Base-by-base conservation (phyloP, 306 rosid species). In the Prinsepia uniflora region DNA sequence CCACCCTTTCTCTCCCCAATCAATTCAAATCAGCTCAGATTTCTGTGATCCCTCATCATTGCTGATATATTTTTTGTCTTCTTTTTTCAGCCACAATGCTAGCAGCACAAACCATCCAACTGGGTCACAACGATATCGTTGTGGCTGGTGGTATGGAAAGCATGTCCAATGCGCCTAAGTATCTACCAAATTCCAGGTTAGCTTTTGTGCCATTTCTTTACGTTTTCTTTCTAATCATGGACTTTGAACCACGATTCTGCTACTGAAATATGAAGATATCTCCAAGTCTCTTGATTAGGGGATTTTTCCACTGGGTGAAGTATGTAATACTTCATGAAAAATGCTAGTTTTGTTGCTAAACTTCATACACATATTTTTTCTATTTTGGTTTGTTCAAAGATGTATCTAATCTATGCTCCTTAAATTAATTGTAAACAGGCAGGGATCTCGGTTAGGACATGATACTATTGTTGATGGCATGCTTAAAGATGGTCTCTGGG, bases 61-160 rank as follows among this genome's bases (percentile, higher is more conserved):
- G 47, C 15, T 34, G 15, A 63, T 4, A 10, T 74, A 18, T 14
- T 63, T 65, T 80, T 12, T 11, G 17, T 48, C 48, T 69, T 72
- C 74, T 67, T 76, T 68, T 8, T 70, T 70, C 86, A 93, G 98
- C 97, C 24, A 75, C 87, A 64, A 93, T 90, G 98, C 52, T 90
- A 65, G 98, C 98, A 30, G 96, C 98, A 45, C 97, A 81, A 74
- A 85, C 96, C 55, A 90, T 93, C 74, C 85, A 85, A 81, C 66
- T 79, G 55, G 97, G 96, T 65, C 17, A 45, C 71, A 84, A 90
- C 71, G 88, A 90, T 62, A 56, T 93, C 56, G 96, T 93, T 44
- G 97, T 93, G 34, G 81, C 81, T 56, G 98, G 97, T 67, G 98
- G 98, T 59, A 93, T 93, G 97, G 98, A 93, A 83, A 93, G 98